Percentiles rank a stretch among this genome's conserved stretches.
These are phyloP conservation scores for Corymbia citriodora DNA, from an alignment of 441 rosid species.

Conservation along the genomic window DNA sequence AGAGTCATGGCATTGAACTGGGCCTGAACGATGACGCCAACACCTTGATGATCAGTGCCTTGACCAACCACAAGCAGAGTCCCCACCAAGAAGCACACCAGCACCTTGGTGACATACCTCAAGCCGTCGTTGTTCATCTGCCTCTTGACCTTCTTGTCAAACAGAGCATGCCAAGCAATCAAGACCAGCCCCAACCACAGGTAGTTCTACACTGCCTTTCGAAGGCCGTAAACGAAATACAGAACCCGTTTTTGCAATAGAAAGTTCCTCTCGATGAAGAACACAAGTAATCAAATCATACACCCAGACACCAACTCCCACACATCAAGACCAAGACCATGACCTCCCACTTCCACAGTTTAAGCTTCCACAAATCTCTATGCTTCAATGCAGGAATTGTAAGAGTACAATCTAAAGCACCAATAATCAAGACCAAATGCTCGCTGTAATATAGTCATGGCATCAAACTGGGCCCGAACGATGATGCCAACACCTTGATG, in stretches of 20 bases:
- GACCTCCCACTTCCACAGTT: constrained; percentile 83
- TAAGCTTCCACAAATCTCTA: constrained; percentile 33
- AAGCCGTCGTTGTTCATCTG: constrained; percentile 24
- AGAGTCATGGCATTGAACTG: too few relatives aligned
- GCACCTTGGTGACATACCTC: constrained; percentile 36
- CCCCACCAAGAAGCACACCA: constrained; percentile 53
- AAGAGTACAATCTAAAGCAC: constrained; percentile 32
- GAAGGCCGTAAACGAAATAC: constrained; percentile 67
- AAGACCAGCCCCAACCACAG: constrained; percentile 70
- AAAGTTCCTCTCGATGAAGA: constrained; percentile 68
- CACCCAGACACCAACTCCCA: constrained; percentile 80
- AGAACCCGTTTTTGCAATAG: constrained; percentile 53
- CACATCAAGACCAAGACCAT: constrained; percentile 60
- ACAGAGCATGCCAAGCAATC: constrained; percentile 51
- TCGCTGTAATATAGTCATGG: constrained; percentile 53
- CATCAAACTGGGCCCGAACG: constrained; percentile 1
- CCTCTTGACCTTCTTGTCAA: constrained; percentile 39
- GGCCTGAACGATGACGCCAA: constrained; percentile 55
- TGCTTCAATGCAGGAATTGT: constrained; percentile 17
- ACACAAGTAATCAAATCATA: constrained; percentile 66
- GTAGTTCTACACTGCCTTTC: constrained; percentile 71
- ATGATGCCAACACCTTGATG: too few relatives aligned
- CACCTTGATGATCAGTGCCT: constrained; percentile 67
- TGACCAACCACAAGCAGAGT: constrained; percentile 58
- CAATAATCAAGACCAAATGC: constrained; percentile 41